A percentile compares a stretch with the other conserved stretches of the same genome.
Conservation (phyloP, 176 grass and related monocot species). For the Oryza coarctata region DNA sequence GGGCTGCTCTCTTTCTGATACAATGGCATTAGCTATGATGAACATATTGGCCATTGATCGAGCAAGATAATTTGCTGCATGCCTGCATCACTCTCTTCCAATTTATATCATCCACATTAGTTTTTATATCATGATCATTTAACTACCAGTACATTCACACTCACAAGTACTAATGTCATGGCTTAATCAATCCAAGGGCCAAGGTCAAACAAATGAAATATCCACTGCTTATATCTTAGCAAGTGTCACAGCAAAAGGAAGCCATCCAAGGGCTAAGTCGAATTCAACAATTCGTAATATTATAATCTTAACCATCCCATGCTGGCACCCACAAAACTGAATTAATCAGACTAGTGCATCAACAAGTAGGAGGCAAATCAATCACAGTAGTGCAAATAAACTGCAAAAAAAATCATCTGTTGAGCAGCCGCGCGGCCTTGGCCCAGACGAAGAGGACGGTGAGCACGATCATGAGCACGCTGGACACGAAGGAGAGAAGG, state of each 20-base stretch:
- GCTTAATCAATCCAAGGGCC: neutral
- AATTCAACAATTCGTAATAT: neutral
- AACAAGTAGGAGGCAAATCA: neutral
- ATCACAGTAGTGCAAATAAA: neutral
- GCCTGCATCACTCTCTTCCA: neutral
- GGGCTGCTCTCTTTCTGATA: neutral
- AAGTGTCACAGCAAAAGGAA: neutral
- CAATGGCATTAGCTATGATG: neutral
- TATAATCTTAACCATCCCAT: neutral
- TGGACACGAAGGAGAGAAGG: conserved; percentile 52
- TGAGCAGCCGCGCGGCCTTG: conserved; percentile 48
- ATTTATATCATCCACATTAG: neutral
- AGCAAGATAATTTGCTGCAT: neutral
- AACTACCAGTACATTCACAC: neutral
- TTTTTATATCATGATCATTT: neutral
- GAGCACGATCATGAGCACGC: conserved; percentile 54
- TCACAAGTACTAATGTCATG: neutral
- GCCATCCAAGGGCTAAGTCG: neutral
- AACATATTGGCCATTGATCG: neutral
- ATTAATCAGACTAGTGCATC: neutral
- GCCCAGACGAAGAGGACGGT: conserved; percentile 63
- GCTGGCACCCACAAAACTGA: neutral
- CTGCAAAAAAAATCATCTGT: conserved; percentile 27
- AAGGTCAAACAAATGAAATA: neutral
- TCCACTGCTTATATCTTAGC: neutral